Evolutionary conservation across 192 early-diverging fungal species (phyloP), one percentile per base, ranked within the genome.

Genomic region (Coemansia sp.): DNA sequence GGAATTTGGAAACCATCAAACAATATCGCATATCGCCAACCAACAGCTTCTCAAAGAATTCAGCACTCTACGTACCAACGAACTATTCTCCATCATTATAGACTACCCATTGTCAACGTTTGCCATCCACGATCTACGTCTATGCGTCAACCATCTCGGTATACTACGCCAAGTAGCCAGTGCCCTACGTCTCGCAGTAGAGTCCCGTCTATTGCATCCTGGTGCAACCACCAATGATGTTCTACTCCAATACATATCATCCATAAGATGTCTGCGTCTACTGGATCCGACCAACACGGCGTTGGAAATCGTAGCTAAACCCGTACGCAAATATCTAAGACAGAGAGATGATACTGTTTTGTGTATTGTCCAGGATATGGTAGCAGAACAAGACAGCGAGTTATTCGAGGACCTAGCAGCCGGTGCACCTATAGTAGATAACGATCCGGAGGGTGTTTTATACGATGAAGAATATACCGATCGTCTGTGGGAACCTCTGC

Each of bases 81-180:
- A 90, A 73, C 77, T 91, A 34, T 91, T 92, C 56, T 72, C 88
- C 48, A 89, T 92, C 17, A 89, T 92, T 50, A 79, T 91, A 17
- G 91, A 89, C 28, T 90, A 82, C 50, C 91, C 91, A 0, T 83
- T 84, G 18, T 90, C 91, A 0, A 56, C 68, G 12, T 75, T 82
- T 5, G 86, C 89, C 1, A 82, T 92, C 5, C 51, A 64, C n/a
- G 90, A 92, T 64, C 61, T 91, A 57, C 83, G 86, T n/a, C 68
- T 64, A 0, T 83, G 85, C 60, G 60, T 77, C 2, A 61, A 45
- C 17, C 30, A 20, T n/a, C 66, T 64, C 17, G 22, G 51, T 14
- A 67, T 51, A 10, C 64, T 83, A 68, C 71, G 36, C 8, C n/a
- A 48, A 4, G 60, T 78, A 25, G 76, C 77, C 0, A 12, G 60